A percentile compares a stretch with the other conserved stretches of the same genome.
These are phyloP conservation scores for Gloeostereum incarnatum DNA, from an alignment of 768 basidiomycete species.

Conservation along the genomic window DNA sequence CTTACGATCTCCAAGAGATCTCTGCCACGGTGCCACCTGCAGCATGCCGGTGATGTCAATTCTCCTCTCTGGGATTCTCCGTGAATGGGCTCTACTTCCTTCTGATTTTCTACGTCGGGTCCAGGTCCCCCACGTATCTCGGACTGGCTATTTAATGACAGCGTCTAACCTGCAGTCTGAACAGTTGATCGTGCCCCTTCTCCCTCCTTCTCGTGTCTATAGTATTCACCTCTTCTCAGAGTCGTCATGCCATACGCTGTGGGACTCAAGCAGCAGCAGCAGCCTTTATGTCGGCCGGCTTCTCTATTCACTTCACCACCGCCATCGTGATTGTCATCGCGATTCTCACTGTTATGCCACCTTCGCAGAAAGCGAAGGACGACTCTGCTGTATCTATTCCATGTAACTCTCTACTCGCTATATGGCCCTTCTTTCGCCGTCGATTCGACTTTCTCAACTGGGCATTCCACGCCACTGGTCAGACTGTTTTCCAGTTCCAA, in stretches of 20 bases:
- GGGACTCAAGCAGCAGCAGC: conserved; percentile 38
- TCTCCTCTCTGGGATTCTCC: neutral
- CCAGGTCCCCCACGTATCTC: too few relatives aligned
- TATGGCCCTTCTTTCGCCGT: conserved; percentile 57
- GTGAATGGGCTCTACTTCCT: too few relatives aligned
- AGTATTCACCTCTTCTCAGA: conserved; percentile 20
- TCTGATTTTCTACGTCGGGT: too few relatives aligned
- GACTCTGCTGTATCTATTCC: conserved; percentile 52
- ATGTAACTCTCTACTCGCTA: conserved; percentile 45
- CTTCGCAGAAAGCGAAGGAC: conserved; percentile 34
- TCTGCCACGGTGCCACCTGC: too few relatives aligned
- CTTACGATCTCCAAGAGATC: too few relatives aligned
- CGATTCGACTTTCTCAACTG: conserved; percentile 68
- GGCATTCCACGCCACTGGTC: conserved; percentile 60
- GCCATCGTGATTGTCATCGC: conserved; percentile 37
- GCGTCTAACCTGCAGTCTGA: too few relatives aligned
- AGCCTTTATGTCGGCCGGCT: conserved; percentile 42
- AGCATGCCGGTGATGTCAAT: neutral
- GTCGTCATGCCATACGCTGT: conserved; percentile 38
- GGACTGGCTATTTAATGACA: too few relatives aligned
- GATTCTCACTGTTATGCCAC: conserved; percentile 35
- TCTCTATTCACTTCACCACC: conserved; percentile 36
- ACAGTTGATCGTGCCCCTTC: too few relatives aligned
- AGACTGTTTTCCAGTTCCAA: conserved; percentile 60
- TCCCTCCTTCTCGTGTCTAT: too few relatives aligned